Evolutionary conservation across 2,329 filamentous ascomycete genomes (phyloP).

Genomic region (Beauveria varroae): DNA sequence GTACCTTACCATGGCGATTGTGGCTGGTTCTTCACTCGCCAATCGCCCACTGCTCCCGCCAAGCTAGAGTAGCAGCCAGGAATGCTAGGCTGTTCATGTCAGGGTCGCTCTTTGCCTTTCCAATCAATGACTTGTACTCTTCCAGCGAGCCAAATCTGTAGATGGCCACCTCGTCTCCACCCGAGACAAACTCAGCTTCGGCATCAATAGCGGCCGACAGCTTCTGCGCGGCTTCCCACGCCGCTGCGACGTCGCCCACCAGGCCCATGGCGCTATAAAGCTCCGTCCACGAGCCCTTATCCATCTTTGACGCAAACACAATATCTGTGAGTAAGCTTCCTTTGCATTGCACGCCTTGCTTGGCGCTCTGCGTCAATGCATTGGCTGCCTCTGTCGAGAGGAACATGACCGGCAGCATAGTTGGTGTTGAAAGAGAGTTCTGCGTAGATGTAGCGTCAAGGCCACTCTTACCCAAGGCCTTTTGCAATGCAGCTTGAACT

Average conservation of each 20-base stretch:
- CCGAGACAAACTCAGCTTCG: neutral
- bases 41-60: slow-evolving; percentile 6
- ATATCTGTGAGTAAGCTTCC: neutral
- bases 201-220: neutral
- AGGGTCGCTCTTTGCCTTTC: neutral
- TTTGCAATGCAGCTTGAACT: neutral
- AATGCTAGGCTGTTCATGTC: slow-evolving; percentile 9
- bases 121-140: neutral
- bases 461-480: neutral
- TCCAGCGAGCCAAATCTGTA: neutral
- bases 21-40: neutral
- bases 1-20: neutral
- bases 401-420: neutral
- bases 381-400: neutral
- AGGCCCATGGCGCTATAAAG: neutral
- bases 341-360: neutral
- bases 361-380: neutral
- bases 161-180: neutral
- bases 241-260: neutral
- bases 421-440: neutral
- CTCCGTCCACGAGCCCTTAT: neutral
- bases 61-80: slow-evolving; percentile 4
- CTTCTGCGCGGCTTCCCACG: neutral
- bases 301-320: neutral
- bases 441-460: neutral